Evolutionary conservation across 345 rosid genomes (phyloP).

Genomic region (Linum trigynum): DNA sequence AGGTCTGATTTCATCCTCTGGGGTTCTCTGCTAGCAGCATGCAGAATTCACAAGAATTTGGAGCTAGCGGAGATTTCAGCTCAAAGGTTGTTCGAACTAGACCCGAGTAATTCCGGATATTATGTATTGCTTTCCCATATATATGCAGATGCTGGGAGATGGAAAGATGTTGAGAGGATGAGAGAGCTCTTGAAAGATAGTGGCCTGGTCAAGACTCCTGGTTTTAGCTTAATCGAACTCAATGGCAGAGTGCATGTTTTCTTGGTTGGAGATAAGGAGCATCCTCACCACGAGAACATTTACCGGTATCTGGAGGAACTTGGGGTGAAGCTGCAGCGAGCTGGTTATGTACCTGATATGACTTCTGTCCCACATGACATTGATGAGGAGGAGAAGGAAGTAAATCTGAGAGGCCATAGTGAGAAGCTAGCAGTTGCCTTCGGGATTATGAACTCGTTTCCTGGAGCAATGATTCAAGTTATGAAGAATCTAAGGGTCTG

Average conservation of each 20-base stretch:
- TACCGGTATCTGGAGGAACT: conserved; percentile 45
- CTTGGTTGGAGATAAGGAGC: conserved; percentile 73
- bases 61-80: conserved; percentile 77
- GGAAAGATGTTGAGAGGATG: conserved; percentile 71
- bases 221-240: conserved; percentile 73
- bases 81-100: conserved; percentile 48
- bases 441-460: conserved; percentile 64
- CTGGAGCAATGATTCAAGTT: conserved; percentile 53
- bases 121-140: conserved; percentile 68
- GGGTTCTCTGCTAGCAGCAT: conserved; percentile 89
- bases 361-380: conserved; percentile 59
- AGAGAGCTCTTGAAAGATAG: conserved; percentile 48
- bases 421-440: conserved; percentile 87
- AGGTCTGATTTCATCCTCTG: conserved; percentile 68
- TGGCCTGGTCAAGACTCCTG: conserved; percentile 62
- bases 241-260: conserved; percentile 65
- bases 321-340: conserved; percentile 43
- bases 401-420: conserved; percentile 59
- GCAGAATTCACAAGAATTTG: conserved; percentile 75
- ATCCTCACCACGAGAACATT: conserved; percentile 55
- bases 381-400: conserved; percentile 74
- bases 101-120: conserved; percentile 64
- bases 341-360: conserved; percentile 65
- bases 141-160: conserved; percentile 84
- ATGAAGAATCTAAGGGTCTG: conserved; percentile 87